Base-by-base conservation (phyloP, 2,329 filamentous ascomycete species). In the Cladobotryum mycophilum region DNA sequence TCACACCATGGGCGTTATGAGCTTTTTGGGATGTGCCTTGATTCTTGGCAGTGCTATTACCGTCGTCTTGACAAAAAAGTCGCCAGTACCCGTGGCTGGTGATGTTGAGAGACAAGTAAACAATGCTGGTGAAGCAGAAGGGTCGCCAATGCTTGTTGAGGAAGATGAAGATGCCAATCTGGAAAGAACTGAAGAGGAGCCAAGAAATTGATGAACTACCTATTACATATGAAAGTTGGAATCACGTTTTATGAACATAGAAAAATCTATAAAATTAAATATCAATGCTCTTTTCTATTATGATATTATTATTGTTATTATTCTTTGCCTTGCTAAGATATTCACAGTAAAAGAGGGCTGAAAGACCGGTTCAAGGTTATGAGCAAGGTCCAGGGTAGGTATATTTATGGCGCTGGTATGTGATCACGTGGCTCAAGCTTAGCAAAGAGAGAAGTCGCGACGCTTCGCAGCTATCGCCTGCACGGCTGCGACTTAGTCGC, bases 41-140 rank as follows among this genome's bases (percentile, higher is more conserved):
- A 79, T 81, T 40, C 63, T 81, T 7, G 75, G 76, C 1, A 76
- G 76, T 47, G 78, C 78, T 2, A 60, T 81, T 8, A 76, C 74
- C 58, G 76, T 75, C 1, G 70, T 75, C 3, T 56, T 79, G 35
- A 62, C 70, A 49, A 78, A 74, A 60, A 69, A 68, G 53, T 53
- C 63, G 25, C 56, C 61, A 50, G 67, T 57, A 18, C 54, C 61
- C 11, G 60, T 60, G 46, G 58, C 48, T 7, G 61, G 59, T 14
- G 70, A 72, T 50, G 53, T 68, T 15, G 70, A 74, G 54, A 61
- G 59, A 35, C 63, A 61, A 20, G 60, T 53, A 7, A 63, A 61
- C 40, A 51, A 65, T 6, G 53, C 54, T 5, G 64, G 60, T 12
- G 67, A 60, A 46, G 58, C 55, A 3, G 75, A 76, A 51, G 64